phyloP scores from a whole-genome alignment of 768 basidiomycete species.

The Calocybe cyanea region DNA sequence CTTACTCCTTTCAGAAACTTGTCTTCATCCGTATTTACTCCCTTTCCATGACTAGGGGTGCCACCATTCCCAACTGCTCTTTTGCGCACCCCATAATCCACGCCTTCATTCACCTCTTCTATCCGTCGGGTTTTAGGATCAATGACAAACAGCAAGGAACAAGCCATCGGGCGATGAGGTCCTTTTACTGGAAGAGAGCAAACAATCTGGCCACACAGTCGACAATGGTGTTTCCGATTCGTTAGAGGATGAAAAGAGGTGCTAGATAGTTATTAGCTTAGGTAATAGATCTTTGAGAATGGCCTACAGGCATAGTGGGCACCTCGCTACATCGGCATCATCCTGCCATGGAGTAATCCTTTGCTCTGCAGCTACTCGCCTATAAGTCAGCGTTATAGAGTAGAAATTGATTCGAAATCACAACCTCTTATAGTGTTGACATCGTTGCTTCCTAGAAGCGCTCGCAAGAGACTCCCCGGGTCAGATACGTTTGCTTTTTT shows the following conservation, averaged over 20 bases:
- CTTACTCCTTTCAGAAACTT: constrained; percentile 88
- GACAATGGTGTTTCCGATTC: constrained; percentile 95
- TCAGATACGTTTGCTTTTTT: constrained; percentile 50
- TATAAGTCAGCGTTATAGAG: not conserved
- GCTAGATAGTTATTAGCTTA: constrained; percentile 23
- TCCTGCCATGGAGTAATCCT: constrained; percentile 94
- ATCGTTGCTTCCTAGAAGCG: constrained; percentile 45
- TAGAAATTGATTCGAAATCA: constrained; percentile 5
- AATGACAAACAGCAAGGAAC: constrained; percentile 84
- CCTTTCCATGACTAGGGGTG: constrained; percentile 31
- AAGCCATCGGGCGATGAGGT: constrained; percentile 61
- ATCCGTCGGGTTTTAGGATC: constrained; percentile 73
- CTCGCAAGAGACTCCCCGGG: constrained; percentile 68
- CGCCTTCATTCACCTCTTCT: constrained; percentile 80
- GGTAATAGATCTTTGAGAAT: not conserved
- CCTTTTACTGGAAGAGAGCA: constrained; percentile 83
- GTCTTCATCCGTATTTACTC: constrained; percentile 55
- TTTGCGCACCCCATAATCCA: constrained; percentile 76
- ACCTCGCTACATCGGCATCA: constrained; percentile 70
- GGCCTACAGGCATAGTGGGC: constrained; percentile 79
- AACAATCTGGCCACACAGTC: constrained; percentile 87
- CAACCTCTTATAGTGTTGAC: constrained; percentile 69
- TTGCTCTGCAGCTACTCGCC: constrained; percentile 77
- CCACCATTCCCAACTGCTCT: constrained; percentile 31
- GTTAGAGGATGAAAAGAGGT: constrained; percentile 84